A percentile compares a stretch with the other conserved stretches of the same genome.
phyloP scores from a whole-genome alignment of 805 yeast species.

The Trichomonascus vanleenenianus region DNA sequence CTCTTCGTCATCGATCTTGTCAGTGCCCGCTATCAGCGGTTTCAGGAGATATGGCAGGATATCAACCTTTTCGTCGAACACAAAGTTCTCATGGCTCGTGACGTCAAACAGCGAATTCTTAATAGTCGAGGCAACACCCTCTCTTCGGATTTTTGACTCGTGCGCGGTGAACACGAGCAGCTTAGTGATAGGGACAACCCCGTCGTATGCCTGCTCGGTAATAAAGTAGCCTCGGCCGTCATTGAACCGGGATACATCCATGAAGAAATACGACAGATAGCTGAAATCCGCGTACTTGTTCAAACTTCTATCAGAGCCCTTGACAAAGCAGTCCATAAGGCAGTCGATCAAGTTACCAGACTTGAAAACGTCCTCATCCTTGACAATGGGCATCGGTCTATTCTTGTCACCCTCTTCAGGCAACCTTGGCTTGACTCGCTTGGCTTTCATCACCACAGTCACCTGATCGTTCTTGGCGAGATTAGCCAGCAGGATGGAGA shows the following conservation, averaged over 20 bases:
- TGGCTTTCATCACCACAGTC: slow-evolving; percentile 40
- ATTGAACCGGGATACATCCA: slow-evolving; percentile 72
- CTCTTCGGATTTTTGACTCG: slow-evolving; percentile 70
- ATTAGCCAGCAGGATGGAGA: slow-evolving; percentile 78
- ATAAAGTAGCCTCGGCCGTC: slow-evolving; percentile 61
- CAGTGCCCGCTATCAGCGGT: slow-evolving; percentile 67
- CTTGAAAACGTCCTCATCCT: slow-evolving; percentile 39
- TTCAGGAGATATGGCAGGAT: slow-evolving; percentile 72
- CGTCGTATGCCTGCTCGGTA: slow-evolving; percentile 63
- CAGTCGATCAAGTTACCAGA: slow-evolving; percentile 52
- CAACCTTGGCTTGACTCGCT: slow-evolving; percentile 24
- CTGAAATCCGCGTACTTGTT: slow-evolving; percentile 72
- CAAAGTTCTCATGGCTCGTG: slow-evolving; percentile 51
- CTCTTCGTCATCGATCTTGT: slow-evolving; percentile 74
- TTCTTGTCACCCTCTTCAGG: slow-evolving; percentile 28
- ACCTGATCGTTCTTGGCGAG: slow-evolving; percentile 71
- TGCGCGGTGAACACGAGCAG: slow-evolving; percentile 75
- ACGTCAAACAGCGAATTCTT: slow-evolving; percentile 84
- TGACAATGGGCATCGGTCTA: background rate
- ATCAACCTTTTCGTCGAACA: slow-evolving; percentile 58
- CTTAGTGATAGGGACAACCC: slow-evolving; percentile 72
- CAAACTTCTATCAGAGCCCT: slow-evolving; percentile 65
- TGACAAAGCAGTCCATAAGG: slow-evolving; percentile 81
- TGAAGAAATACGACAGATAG: slow-evolving; percentile 79
- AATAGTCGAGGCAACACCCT: slow-evolving; percentile 87